These are phyloP conservation scores for Mycocentrospora acerina DNA, from an alignment of 2,329 filamentous ascomycete species.

Conservation along the genomic window DNA sequence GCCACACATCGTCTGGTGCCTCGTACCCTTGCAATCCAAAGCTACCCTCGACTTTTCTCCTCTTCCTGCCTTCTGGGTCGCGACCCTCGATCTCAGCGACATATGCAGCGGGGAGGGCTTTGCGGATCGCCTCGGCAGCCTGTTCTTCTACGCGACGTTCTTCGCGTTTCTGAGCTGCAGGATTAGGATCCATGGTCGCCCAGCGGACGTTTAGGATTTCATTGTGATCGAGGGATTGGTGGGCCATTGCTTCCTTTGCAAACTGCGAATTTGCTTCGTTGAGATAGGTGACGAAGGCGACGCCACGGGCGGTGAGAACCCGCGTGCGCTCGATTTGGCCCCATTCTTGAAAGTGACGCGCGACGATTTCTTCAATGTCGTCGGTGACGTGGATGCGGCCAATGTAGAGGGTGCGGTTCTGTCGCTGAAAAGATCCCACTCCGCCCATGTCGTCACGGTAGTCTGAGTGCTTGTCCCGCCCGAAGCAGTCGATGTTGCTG, in stretches of 20 bases:
- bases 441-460: slow-evolving; percentile 98
- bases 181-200: slow-evolving; percentile 96
- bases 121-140: slow-evolving; percentile 87
- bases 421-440: slow-evolving; percentile 88
- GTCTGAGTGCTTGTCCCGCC: slow-evolving; percentile 86
- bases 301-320: slow-evolving; percentile 84
- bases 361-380: slow-evolving; percentile 94
- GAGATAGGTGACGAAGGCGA: slow-evolving; percentile 91
- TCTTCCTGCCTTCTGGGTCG: slow-evolving; percentile 82
- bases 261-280: slow-evolving; percentile 64
- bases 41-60: slow-evolving; percentile 80
- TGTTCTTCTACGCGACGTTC: slow-evolving; percentile 89
- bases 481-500: slow-evolving; percentile 93
- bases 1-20: slow-evolving; percentile 91
- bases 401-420: slow-evolving; percentile 92
- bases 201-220: slow-evolving; percentile 95
- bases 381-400: slow-evolving; percentile 93
- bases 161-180: slow-evolving; percentile 89
- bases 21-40: slow-evolving; percentile 92
- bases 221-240: slow-evolving; percentile 86
- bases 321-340: slow-evolving; percentile 85
- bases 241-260: slow-evolving; percentile 83
- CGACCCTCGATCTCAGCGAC: slow-evolving; percentile 92
- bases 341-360: slow-evolving; percentile 96
- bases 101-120: slow-evolving; percentile 84